Conservation (phyloP, 352 stramenopile genomes). For the Phytophthora kernoviae region DNA sequence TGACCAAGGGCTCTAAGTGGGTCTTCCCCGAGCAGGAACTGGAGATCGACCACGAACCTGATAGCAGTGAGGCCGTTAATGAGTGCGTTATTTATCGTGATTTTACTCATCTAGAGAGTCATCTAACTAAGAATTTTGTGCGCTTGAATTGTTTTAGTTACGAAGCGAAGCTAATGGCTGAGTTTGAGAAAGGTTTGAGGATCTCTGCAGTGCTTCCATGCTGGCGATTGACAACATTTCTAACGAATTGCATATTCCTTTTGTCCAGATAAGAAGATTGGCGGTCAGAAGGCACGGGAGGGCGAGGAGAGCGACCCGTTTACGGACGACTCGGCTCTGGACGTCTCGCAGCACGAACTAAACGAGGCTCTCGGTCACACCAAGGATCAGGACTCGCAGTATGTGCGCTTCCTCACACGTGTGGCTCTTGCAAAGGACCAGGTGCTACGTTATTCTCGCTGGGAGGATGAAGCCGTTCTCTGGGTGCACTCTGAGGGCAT, state of each 20-base stretch:
- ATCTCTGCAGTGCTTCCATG: background rate
- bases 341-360: conserved; percentile 77
- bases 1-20: conserved; percentile 66
- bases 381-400: conserved; percentile 72
- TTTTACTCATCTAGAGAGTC: background rate
- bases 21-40: conserved; percentile 77
- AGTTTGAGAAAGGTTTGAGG: conserved; percentile 68
- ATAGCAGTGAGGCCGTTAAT: conserved; percentile 61
- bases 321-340: conserved; percentile 74
- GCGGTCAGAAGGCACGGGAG: conserved; percentile 9
- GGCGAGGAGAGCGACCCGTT: conserved; percentile 56
- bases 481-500: conserved; percentile 87
- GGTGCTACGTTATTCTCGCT: conserved; percentile 90
- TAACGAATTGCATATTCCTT: background rate
- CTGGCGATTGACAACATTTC: background rate
- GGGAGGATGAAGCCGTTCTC: conserved; percentile 81
- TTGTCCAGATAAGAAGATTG: conserved; percentile 18
- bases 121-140: background rate
- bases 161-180: conserved; percentile 74
- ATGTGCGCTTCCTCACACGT: conserved; percentile 82
- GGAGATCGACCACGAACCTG: conserved; percentile 81
- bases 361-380: conserved; percentile 70
- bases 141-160: conserved; percentile 17
- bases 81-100: conserved; percentile 39
- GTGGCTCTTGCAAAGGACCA: conserved; percentile 85